Percentiles rank a stretch among this genome's conserved stretches.
phyloP scores from a whole-genome alignment of 306 rosid species.

The Cucurbita pepo region DNA sequence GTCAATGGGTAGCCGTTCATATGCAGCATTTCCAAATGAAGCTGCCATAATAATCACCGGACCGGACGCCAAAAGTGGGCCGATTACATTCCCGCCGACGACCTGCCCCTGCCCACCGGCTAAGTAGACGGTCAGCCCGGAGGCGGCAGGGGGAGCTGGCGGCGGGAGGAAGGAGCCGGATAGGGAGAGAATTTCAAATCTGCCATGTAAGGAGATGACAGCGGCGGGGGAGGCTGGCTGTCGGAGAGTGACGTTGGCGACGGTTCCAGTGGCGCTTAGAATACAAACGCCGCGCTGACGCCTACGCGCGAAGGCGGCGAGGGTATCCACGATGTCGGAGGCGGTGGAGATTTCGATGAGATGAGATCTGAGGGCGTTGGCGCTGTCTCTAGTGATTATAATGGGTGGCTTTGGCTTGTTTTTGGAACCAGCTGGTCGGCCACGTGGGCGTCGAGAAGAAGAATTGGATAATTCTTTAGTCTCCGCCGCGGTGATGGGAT shows the following conservation, averaged over 20 bases:
- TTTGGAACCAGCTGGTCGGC: conserved; percentile 73
- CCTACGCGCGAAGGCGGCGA: conserved; percentile 58
- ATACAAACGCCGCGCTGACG: conserved; percentile 75
- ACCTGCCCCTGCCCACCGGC: conserved; percentile 97
- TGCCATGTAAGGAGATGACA: conserved; percentile 65
- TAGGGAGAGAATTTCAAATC: conserved; percentile 73
- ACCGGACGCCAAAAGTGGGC: conserved; percentile 56
- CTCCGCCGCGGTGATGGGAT: conserved; percentile 4
- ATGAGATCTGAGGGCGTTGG: conserved; percentile 78
- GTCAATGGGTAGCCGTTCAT: conserved; percentile 78
- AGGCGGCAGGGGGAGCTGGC: conserved; percentile 68
- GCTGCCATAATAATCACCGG: conserved; percentile 87
- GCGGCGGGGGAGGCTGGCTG: conserved; percentile 83
- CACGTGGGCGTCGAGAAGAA: conserved; percentile 53
- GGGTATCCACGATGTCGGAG: conserved; percentile 66
- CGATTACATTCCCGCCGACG: conserved; percentile 68
- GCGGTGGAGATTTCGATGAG: conserved; percentile 68
- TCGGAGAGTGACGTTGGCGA: conserved; percentile 68
- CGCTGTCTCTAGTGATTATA: conserved; percentile 79
- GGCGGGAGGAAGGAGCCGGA: conserved; percentile 81
- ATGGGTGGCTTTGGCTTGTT: conserved; percentile 89
- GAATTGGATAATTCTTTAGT: conserved; percentile 16
- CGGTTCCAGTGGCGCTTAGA: conserved; percentile 74
- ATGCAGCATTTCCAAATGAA: conserved; percentile 90
- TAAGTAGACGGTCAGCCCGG: conserved; percentile 60